phyloP scores from a whole-genome alignment of 441 rosid genomes.

The Pelargonium fulgidum region DNA sequence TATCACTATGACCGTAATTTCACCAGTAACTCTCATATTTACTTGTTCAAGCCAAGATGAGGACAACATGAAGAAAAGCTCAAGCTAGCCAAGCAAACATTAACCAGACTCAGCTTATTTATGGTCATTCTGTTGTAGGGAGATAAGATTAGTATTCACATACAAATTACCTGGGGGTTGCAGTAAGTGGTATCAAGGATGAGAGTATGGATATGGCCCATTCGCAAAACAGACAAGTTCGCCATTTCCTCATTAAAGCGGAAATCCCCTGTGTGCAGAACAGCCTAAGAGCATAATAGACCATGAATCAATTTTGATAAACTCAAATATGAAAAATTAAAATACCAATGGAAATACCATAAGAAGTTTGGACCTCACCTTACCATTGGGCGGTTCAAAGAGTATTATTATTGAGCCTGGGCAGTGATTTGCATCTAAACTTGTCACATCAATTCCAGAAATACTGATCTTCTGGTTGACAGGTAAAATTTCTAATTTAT shows the following conservation, averaged over 20 bases:
- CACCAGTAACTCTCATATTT: background rate
- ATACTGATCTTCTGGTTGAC: slow-evolving; percentile 61
- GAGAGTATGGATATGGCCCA: slow-evolving; percentile 53
- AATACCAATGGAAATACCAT: slow-evolving; percentile 6
- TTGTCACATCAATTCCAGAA: slow-evolving; percentile 60
- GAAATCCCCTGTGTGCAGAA: slow-evolving; percentile 92
- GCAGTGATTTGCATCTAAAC: slow-evolving; percentile 93
- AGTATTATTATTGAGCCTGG: slow-evolving; percentile 84
- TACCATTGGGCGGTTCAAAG: slow-evolving; percentile 78
- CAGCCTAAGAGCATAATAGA: slow-evolving; percentile 40
- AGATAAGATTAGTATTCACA: background rate
- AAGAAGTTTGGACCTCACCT: slow-evolving; percentile 48
- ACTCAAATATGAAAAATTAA: slow-evolving; percentile 7
- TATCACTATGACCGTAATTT: background rate
- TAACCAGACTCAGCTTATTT: background rate
- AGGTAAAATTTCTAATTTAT: slow-evolving; percentile 54
- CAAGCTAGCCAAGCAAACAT: background rate
- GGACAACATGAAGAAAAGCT: background rate
- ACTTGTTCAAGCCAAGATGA: too few relatives aligned
- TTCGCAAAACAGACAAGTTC: slow-evolving; percentile 31
- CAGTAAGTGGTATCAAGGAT: slow-evolving; percentile 95
- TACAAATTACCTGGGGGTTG: slow-evolving; percentile 56
- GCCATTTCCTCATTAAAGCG: slow-evolving; percentile 65
- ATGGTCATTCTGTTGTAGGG: background rate
- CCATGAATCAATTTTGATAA: slow-evolving; percentile 13